Conservation (phyloP, 176 grass and related monocot species). For the Zea luxurians region DNA sequence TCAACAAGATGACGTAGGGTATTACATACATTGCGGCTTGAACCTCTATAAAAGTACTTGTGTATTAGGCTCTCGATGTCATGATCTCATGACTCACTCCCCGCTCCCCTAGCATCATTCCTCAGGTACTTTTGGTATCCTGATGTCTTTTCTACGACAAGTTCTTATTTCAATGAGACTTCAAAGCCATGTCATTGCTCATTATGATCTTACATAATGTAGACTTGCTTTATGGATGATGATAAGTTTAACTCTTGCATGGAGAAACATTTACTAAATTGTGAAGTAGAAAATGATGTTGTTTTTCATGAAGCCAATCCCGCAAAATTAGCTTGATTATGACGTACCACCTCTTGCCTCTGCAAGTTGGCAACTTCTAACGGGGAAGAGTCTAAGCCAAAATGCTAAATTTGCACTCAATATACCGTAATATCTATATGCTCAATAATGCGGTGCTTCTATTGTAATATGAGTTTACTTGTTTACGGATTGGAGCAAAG, state of each 20-base stretch:
- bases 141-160: too few relatives aligned
- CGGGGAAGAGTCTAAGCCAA: neutral
- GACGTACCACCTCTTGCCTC: neutral
- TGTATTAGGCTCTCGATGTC: too few relatives aligned
- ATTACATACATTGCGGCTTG: too few relatives aligned
- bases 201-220: neutral
- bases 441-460: neutral
- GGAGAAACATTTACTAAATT: neutral
- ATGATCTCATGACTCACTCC: too few relatives aligned
- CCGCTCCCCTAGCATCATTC: too few relatives aligned
- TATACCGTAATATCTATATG: neutral
- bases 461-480: neutral
- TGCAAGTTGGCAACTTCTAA: neutral
- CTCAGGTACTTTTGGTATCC: too few relatives aligned
- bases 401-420: conserved; percentile 11
- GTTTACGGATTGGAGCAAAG: neutral
- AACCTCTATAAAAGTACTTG: too few relatives aligned
- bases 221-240: neutral
- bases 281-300: neutral
- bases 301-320: neutral
- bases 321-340: neutral
- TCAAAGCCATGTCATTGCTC: neutral
- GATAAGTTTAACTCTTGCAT: neutral
- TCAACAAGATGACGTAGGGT: too few relatives aligned
- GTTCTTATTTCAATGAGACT: too few relatives aligned